phyloP scores from a whole-genome alignment of 108 stramenopile species.

The Schizochytrium sp. region DNA sequence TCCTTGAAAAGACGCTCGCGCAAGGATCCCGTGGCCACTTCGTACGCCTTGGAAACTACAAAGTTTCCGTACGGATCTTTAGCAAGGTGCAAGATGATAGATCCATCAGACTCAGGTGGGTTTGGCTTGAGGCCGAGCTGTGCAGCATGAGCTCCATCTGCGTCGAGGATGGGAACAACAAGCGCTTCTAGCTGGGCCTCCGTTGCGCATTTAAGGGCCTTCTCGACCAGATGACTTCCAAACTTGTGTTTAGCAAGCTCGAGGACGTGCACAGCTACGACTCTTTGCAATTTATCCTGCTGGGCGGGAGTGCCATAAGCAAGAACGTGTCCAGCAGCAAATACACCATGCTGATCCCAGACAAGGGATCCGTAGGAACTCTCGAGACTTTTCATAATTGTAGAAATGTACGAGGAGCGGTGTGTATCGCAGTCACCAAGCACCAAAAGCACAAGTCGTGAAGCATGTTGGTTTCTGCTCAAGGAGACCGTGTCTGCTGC shows the following conservation, averaged over 20 bases:
- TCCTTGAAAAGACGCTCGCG: conserved; percentile 42
- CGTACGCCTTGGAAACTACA: conserved; percentile 49
- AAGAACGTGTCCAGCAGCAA: conserved; percentile 1
- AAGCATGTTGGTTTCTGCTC: neutral
- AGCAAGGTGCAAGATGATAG: neutral
- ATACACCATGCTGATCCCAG: conserved; percentile 56
- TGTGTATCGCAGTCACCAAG: conserved; percentile 31
- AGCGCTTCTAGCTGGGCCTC: neutral
- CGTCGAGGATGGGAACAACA: neutral
- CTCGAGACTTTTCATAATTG: conserved; percentile 20
- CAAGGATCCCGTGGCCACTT: conserved; percentile 14
- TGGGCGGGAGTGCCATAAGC: neutral
- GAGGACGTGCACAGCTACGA: conserved; percentile 5
- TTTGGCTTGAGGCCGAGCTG: neutral
- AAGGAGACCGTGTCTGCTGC: conserved; percentile 10
- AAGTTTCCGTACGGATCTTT: conserved; percentile 53
- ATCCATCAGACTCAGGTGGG: conserved; percentile 44
- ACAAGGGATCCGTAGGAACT: conserved; percentile 3
- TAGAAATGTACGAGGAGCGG: neutral
- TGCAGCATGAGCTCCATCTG: neutral
- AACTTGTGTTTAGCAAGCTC: conserved; percentile 57
- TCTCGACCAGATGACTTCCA: conserved; percentile 52
- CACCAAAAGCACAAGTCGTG: conserved; percentile 11
- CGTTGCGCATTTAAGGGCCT: neutral
- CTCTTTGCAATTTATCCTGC: neutral